A percentile compares a stretch with the other conserved stretches of the same genome.
Conservation (phyloP, 1,284 basidiomycete genomes). For the Bondarzewia mesenterica region DNA sequence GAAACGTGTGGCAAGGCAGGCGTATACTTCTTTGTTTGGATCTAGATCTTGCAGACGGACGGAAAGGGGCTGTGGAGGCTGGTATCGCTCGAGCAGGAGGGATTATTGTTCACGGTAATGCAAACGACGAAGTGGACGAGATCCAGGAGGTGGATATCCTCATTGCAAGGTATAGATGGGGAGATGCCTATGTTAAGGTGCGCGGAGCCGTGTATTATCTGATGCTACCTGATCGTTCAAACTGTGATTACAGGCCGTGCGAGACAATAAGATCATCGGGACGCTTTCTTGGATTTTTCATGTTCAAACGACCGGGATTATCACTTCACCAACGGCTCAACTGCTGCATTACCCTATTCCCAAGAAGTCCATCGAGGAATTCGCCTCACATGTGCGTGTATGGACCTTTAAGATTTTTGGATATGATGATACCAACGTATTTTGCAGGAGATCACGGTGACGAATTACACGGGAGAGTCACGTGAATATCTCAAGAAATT, state of each 20-base stretch:
- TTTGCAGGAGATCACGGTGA: constrained; percentile 67
- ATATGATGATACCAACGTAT: neutral
- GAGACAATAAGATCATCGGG: constrained; percentile 56
- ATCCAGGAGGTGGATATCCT: constrained; percentile 56
- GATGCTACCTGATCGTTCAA: too few species aligned
- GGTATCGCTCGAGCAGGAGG: constrained; percentile 54
- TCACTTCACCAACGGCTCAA: constrained; percentile 63
- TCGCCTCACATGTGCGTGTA: constrained; percentile 28
- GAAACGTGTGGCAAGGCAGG: constrained; percentile 38
- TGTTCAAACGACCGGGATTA: constrained; percentile 53
- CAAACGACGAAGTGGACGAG: constrained; percentile 26
- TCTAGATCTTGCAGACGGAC: constrained; percentile 40
- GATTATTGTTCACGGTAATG: constrained; percentile 33
- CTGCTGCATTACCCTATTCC: constrained; percentile 52
- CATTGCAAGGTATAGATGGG: constrained; percentile 60
- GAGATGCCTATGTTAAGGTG: constrained; percentile 61
- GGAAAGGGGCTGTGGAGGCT: constrained; percentile 46
- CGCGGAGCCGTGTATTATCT: too few species aligned
- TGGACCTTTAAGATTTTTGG: neutral
- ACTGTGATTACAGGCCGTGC: constrained; percentile 40
- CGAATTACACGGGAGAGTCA: constrained; percentile 80
- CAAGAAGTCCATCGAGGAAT: constrained; percentile 28
- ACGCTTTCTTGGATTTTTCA: constrained; percentile 79
- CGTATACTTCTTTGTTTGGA: constrained; percentile 52
- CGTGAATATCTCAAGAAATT: constrained; percentile 83